Percentiles rank a stretch among this genome's conserved stretches.
Evolutionary conservation across 805 yeast species (phyloP).

Genomic region (Saturnispora dispora): DNA sequence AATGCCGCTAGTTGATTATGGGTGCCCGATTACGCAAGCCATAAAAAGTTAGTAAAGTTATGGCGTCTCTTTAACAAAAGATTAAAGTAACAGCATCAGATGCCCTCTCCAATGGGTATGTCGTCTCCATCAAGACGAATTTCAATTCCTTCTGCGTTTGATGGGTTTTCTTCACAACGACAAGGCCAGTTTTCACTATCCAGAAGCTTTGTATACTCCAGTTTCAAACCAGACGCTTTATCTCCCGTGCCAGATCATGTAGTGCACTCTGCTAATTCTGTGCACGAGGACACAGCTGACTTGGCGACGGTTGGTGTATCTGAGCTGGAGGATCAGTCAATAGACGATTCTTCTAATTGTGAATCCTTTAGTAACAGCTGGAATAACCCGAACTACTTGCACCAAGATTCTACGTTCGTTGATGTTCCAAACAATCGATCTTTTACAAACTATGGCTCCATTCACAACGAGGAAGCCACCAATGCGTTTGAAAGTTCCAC

Average conservation of each 20-base stretch:
- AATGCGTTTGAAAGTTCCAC: background rate
- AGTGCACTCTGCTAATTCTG: slow-evolving; percentile 38
- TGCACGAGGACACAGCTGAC: slow-evolving; percentile 50
- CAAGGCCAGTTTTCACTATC: slow-evolving; percentile 21
- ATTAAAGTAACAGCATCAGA: background rate
- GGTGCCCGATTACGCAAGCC: background rate
- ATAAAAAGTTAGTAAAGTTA: background rate
- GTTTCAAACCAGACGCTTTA: slow-evolving; percentile 21
- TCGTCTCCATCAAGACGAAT: background rate
- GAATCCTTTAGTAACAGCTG: background rate
- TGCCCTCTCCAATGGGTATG: background rate
- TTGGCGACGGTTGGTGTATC: slow-evolving; percentile 50
- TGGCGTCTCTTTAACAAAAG: background rate
- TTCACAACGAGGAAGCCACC: background rate
- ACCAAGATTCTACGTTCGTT: background rate
- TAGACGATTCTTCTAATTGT: slow-evolving; percentile 1
- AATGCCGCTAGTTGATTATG: background rate
- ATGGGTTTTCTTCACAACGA: background rate
- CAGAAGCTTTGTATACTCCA: slow-evolving; percentile 32
- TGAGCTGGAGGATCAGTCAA: slow-evolving; percentile 17
- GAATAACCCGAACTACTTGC: background rate
- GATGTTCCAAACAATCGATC: slow-evolving; percentile 1
- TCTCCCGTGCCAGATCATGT: slow-evolving; percentile 11
- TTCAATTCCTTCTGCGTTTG: background rate
- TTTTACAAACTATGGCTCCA: slow-evolving; percentile 5